A percentile compares a stretch with the other conserved stretches of the same genome.
Evolutionary conservation across 2,329 filamentous ascomycete genomes (phyloP).

Genomic region (Didymella lethalis): DNA sequence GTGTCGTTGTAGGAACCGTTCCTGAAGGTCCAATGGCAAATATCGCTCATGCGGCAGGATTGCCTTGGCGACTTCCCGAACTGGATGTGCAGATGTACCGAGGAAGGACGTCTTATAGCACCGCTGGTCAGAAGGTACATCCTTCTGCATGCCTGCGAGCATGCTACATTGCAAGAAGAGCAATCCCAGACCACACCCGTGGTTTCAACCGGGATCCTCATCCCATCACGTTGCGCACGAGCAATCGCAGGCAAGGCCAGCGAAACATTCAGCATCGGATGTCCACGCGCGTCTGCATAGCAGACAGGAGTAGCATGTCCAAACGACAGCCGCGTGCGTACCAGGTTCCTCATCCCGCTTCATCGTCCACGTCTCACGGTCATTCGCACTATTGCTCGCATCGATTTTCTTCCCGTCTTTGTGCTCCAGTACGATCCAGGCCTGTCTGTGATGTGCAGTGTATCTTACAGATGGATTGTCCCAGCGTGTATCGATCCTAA

Average conservation of each 20-base stretch:
- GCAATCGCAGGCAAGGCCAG: background rate
- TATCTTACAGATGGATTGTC: background rate
- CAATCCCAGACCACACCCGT: background rate
- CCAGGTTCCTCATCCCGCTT: background rate
- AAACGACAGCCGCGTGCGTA: background rate
- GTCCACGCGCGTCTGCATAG: background rate
- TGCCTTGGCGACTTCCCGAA: conserved; percentile 18
- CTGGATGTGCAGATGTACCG: conserved; percentile 6
- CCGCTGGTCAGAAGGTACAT: conserved; percentile 15
- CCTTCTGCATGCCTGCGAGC: conserved; percentile 11
- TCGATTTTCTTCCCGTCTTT: background rate
- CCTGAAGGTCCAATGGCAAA: conserved; percentile 16
- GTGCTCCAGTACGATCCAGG: conserved; percentile 1
- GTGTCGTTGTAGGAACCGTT: conserved; percentile 6
- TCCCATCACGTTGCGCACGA: background rate
- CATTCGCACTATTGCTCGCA: background rate
- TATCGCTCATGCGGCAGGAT: conserved; percentile 14
- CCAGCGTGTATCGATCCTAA: background rate
- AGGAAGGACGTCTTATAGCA: conserved; percentile 1
- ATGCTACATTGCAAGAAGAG: conserved; percentile 5
- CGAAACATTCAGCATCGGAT: background rate
- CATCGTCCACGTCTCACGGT: background rate
- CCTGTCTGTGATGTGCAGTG: conserved; percentile 2
- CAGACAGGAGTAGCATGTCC: background rate
- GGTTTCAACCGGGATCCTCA: background rate